phyloP scores from a whole-genome alignment of 306 rosid species.

The Prunus davidiana region DNA sequence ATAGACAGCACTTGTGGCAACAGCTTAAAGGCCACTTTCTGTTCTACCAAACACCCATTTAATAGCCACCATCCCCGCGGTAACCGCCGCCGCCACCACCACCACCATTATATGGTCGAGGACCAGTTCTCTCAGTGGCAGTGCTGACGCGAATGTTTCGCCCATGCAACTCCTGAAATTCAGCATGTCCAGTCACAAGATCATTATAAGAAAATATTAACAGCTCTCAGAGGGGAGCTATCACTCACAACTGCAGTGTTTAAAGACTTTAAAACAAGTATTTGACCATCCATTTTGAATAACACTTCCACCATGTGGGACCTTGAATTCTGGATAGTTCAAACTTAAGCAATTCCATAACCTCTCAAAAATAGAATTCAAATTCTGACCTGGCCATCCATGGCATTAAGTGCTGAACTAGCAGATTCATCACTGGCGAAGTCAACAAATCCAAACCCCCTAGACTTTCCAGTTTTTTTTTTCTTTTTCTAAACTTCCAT shows the following conservation, averaged over 20 bases:
- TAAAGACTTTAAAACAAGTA: neutral
- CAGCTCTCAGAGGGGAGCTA: neutral
- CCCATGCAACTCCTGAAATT: conserved; percentile 58
- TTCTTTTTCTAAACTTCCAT: too few species aligned
- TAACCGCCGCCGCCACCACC: conserved; percentile 22
- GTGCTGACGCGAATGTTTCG: conserved; percentile 57
- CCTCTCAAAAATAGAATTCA: neutral
- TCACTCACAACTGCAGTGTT: neutral
- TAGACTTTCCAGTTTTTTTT: conserved; percentile 49
- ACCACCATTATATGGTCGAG: conserved; percentile 17
- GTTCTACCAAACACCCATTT: neutral
- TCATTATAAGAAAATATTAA: too few species aligned
- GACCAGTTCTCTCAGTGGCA: conserved; percentile 53
- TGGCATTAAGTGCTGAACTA: conserved; percentile 48
- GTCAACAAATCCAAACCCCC: conserved; percentile 76
- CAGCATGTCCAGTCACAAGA: conserved; percentile 10
- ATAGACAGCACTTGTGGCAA: neutral
- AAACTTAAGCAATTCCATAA: neutral
- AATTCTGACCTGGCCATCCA: conserved; percentile 86
- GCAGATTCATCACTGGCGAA: conserved; percentile 44
- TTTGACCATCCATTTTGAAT: neutral
- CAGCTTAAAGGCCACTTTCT: conserved; percentile 1
- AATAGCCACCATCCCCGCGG: conserved; percentile 29
- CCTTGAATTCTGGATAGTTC: neutral
- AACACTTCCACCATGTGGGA: neutral